A percentile compares a stretch with the other conserved stretches of the same genome.
phyloP scores from a whole-genome alignment of 371 early-diverging fungal genomes.

The Mortierella sp. region DNA sequence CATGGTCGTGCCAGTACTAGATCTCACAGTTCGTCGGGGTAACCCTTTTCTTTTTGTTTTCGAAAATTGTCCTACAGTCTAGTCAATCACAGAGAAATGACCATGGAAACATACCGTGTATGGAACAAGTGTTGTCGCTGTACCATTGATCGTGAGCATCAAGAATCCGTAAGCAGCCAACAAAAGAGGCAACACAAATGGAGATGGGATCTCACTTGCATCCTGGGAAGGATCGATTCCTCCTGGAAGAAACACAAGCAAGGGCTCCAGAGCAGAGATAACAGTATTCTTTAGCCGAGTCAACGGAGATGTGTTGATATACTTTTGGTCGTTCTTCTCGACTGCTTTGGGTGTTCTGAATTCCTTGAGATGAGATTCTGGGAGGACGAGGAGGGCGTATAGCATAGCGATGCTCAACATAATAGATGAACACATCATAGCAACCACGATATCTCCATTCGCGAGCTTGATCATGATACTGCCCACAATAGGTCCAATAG shows the following conservation, averaged over 20 bases:
- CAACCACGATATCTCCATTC: slow-evolving; percentile 1
- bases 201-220: slow-evolving; percentile 20
- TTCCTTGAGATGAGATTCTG: slow-evolving; percentile 27
- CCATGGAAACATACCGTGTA: slow-evolving; percentile 32
- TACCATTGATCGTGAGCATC: slow-evolving; percentile 20
- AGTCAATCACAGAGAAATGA: not conserved
- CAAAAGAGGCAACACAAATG: slow-evolving; percentile 26
- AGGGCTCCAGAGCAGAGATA: slow-evolving; percentile 15
- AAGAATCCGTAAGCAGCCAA: slow-evolving; percentile 7
- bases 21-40: too few relatives aligned
- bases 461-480: slow-evolving; percentile 12
- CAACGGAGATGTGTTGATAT: not conserved
- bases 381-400: slow-evolving; percentile 25
- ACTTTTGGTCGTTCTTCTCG: not conserved
- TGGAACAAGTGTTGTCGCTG: slow-evolving; percentile 18
- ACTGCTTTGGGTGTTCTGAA: not conserved
- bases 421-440: slow-evolving; percentile 4
- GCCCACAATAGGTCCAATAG: slow-evolving; percentile 21
- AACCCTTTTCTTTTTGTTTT: not conserved
- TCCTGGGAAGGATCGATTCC: slow-evolving; percentile 25
- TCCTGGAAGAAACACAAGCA: slow-evolving; percentile 40
- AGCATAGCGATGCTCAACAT: slow-evolving; percentile 1
- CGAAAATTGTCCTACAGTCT: not conserved
- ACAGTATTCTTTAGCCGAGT: slow-evolving; percentile 9
- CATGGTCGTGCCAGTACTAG: too few relatives aligned